Evolutionary conservation across 139 green algal genomes (phyloP).

Genomic region (Coelastrella sp.): DNA sequence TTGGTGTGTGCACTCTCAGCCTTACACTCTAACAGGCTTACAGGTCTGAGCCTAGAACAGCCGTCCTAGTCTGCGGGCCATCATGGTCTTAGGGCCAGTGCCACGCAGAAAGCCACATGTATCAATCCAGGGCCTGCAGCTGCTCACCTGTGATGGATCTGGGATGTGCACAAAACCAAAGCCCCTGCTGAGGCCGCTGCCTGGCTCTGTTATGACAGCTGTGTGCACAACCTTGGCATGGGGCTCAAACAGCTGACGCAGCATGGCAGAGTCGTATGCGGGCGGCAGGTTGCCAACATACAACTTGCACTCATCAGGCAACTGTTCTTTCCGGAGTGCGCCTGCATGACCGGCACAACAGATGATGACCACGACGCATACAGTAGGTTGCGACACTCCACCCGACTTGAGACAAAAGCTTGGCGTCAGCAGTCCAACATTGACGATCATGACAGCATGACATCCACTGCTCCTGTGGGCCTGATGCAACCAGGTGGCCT

Average conservation of each 20-base stretch:
- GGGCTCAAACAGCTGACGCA: slow-evolving; percentile 78
- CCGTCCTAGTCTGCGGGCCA: too few relatives aligned
- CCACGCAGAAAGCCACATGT: background rate
- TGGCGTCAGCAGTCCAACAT: too few relatives aligned
- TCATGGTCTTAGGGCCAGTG: too few relatives aligned
- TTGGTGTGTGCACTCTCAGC: background rate
- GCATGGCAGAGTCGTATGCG: slow-evolving; percentile 68
- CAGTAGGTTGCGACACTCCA: background rate
- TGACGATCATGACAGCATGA: background rate
- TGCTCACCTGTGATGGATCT: slow-evolving; percentile 64
- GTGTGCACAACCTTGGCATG: slow-evolving; percentile 67
- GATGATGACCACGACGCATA: background rate
- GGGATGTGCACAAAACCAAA: slow-evolving; percentile 94
- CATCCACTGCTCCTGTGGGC: slow-evolving; percentile 17
- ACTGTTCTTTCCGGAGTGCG: background rate
- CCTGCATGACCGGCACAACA: background rate
- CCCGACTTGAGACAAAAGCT: background rate
- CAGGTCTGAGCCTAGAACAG: too few relatives aligned
- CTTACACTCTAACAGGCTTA: background rate
- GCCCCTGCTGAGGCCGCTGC: slow-evolving; percentile 62
- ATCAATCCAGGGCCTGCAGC: slow-evolving; percentile 26
- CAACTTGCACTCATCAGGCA: slow-evolving; percentile 72
- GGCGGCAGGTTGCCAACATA: slow-evolving; percentile 89
- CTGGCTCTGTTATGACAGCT: slow-evolving; percentile 58
- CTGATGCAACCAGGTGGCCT: background rate